phyloP scores from a whole-genome alignment of 2,329 filamentous ascomycete genomes.

The Annulohypoxylon truncatum region DNA sequence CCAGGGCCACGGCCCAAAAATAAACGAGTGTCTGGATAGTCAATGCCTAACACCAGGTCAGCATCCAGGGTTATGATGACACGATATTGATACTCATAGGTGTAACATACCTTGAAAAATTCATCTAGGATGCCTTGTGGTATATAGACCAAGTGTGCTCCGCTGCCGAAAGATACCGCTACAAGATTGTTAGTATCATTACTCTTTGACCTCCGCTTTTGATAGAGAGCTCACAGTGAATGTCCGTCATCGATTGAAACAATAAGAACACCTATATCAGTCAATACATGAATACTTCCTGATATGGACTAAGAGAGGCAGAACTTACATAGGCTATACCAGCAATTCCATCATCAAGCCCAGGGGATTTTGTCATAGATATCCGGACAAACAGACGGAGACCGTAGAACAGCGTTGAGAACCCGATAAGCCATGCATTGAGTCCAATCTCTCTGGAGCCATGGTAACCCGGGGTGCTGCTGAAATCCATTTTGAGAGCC shows the following conservation, averaged over 20 bases:
- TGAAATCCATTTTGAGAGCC: constrained; percentile 21
- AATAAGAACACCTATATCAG: constrained; percentile 37
- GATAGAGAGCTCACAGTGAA: constrained; percentile 27
- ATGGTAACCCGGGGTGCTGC: constrained; percentile 25
- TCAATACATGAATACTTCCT: constrained; percentile 3
- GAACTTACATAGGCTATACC: constrained; percentile 43
- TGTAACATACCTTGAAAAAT: constrained; percentile 39
- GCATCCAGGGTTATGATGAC: constrained; percentile 3
- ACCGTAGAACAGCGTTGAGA: constrained; percentile 47
- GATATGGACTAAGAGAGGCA: background rate
- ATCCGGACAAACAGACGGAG: constrained; percentile 47
- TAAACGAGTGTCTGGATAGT: constrained; percentile 44
- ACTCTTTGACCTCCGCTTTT: background rate
- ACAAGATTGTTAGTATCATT: background rate
- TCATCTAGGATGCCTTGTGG: constrained; percentile 22
- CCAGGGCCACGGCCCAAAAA: constrained; percentile 49
- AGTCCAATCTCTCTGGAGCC: constrained; percentile 60
- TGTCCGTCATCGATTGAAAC: constrained; percentile 38
- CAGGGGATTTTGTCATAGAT: constrained; percentile 48
- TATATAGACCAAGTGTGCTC: constrained; percentile 37
- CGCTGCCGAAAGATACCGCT: constrained; percentile 42
- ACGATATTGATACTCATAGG: background rate
- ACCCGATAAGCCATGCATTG: constrained; percentile 55
- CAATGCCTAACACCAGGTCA: constrained; percentile 36
- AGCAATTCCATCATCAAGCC: constrained; percentile 49